These are phyloP conservation scores for Ophiocordyceps camponoti-leonardi DNA, from an alignment of 2,329 filamentous ascomycete genomes.

Conservation along the genomic window DNA sequence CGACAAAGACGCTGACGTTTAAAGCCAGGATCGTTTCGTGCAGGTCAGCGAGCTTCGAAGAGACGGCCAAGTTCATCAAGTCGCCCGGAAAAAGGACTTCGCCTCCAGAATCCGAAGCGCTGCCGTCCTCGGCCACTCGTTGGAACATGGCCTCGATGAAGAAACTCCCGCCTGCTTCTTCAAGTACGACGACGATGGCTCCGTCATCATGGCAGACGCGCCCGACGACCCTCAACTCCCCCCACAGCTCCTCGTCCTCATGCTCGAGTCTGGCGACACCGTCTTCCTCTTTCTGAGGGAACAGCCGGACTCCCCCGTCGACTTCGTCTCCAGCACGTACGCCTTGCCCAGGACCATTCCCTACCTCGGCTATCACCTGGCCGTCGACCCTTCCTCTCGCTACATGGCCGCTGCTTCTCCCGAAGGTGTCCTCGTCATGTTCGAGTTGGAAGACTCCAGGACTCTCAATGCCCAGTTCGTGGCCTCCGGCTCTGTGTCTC, in stretches of 20 bases:
- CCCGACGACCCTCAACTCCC: constrained; percentile 27
- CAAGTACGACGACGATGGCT: constrained; percentile 21
- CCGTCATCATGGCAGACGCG: constrained; percentile 18
- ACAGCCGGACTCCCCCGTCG: constrained; percentile 22
- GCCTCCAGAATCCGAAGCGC: constrained; percentile 64
- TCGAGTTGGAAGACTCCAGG: constrained; percentile 43
- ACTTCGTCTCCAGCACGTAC: constrained; percentile 44
- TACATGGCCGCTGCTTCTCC: constrained; percentile 53
- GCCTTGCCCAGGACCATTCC: constrained; percentile 39
- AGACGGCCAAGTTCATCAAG: constrained; percentile 54
- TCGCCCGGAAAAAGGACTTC: constrained; percentile 69
- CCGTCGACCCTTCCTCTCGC: constrained; percentile 59
- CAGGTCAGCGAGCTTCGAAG: constrained; percentile 60
- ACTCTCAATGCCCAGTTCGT: constrained; percentile 32
- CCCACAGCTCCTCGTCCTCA: constrained; percentile 65
- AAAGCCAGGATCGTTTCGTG: constrained; percentile 51
- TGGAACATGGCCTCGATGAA: constrained; percentile 19
- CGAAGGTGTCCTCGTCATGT: constrained; percentile 55
- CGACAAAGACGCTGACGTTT: neutral
- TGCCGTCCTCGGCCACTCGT: constrained; percentile 48
- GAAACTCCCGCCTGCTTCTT: constrained; percentile 9
- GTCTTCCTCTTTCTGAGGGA: constrained; percentile 57
- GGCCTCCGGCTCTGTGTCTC: constrained; percentile 28
- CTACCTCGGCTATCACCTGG: constrained; percentile 48
- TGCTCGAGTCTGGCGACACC: constrained; percentile 54